Evolutionary conservation across 73 alveolate species (phyloP), one percentile per base, ranked within the genome.

Genomic region (Blepharisma stoltei): DNA sequence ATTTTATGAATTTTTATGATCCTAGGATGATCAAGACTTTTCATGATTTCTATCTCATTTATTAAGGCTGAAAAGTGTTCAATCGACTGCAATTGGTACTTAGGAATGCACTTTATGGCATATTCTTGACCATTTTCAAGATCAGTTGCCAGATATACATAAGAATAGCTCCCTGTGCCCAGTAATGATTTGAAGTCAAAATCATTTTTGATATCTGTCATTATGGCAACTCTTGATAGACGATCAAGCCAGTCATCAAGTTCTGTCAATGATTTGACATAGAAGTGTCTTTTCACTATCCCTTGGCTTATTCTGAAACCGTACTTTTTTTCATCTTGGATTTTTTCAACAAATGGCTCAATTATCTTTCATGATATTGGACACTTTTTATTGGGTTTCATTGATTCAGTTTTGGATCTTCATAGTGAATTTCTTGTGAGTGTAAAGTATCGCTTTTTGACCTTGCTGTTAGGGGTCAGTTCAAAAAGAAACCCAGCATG

Each of bases 41-140:
- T 91, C 92, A 95, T 83, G 47, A 95, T 78, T 54, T 78, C 73
- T 8, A 95, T 92, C 89, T 95, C 98, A 77, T 93, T 91, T 88
- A 89, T 83, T 21, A 93, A 89, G 53, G 92, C n/a, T 4, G 2
- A 20, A 20, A 52, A 11, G 4, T 20, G 27, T 4, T 4, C 23
- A 20, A 1, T 11, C 4, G 66, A 14, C n/a, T 52, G 66, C n/a
- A 52, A 4, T 52, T 14, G n/a, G 4, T 52, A 11, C 4, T 52
- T 52, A 14, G 23, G 23, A 52, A 52, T 52, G 23, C 23, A 14
- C 4, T 52, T 52, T 52, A 52, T 20, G 2, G 66, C 66, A 52
- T 52, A 52, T 52, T 52, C 27, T 52, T 52, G 27, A 52, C 23
- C 27, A 14, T 11, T 52, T 20, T 20, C 66, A 52, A 52, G 66